A percentile compares a stretch with the other conserved stretches of the same genome.
phyloP scores from a whole-genome alignment of 2,329 filamentous ascomycete species.

The Periconia sp. region DNA sequence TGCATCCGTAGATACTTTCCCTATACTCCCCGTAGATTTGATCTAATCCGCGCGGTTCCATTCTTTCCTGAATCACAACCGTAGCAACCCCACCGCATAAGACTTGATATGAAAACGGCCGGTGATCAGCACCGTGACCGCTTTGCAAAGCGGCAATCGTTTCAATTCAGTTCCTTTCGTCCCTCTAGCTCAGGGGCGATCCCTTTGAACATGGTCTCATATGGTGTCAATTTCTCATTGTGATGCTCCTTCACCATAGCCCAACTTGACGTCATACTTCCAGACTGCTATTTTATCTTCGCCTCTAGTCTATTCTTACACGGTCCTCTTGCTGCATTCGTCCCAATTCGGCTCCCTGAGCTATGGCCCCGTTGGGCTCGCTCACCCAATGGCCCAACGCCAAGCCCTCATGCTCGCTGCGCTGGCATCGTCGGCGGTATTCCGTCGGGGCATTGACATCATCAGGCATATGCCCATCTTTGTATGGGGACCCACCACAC shows the following conservation, averaged over 20 bases:
- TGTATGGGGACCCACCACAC: background rate
- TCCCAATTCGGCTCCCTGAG: background rate
- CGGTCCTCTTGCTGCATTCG: background rate
- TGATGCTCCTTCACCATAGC: background rate
- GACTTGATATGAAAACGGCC: background rate
- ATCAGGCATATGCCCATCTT: constrained; percentile 5
- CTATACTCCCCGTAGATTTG: background rate
- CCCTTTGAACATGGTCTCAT: no score
- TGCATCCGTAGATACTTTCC: constrained; percentile 1
- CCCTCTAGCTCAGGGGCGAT: background rate
- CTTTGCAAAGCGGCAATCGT: background rate
- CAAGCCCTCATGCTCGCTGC: constrained; percentile 12
- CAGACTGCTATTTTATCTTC: background rate
- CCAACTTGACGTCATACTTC: background rate
- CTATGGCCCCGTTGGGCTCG: constrained; percentile 8
- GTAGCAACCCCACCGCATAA: background rate
- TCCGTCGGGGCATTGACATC: constrained; percentile 10
- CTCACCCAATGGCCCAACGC: constrained; percentile 13
- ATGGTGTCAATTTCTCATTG: no score
- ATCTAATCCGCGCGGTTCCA: background rate
- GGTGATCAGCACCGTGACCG: background rate
- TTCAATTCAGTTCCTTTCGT: background rate
- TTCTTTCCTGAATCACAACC: no score
- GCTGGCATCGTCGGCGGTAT: constrained; percentile 10
- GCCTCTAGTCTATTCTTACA: background rate